These are phyloP conservation scores for Pseudopyricularia cyperi DNA, from an alignment of 2,329 filamentous ascomycete species.

Conservation along the genomic window DNA sequence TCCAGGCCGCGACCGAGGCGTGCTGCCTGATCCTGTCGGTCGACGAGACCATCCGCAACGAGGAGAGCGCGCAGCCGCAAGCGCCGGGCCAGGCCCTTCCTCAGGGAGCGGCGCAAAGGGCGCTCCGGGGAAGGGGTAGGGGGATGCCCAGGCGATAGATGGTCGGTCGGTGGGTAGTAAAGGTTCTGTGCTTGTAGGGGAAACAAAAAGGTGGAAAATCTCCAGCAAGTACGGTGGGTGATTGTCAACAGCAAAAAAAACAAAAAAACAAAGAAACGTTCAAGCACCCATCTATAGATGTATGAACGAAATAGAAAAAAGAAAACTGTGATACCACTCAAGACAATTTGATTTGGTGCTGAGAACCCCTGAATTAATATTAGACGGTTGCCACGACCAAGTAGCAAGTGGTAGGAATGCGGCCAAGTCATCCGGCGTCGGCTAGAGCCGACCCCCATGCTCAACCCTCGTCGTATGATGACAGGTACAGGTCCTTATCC, in stretches of 20 bases:
- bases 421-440: neutral
- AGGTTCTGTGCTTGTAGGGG: neutral
- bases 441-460: neutral
- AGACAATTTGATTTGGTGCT: neutral
- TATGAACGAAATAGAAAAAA: neutral
- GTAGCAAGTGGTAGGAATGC: neutral
- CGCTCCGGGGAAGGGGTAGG: slow-evolving; percentile 68
- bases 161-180: slow-evolving; percentile 2
- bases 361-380: neutral
- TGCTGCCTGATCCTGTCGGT: slow-evolving; percentile 91
- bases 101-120: slow-evolving; percentile 76
- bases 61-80: slow-evolving; percentile 79
- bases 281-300: neutral
- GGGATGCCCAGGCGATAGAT: slow-evolving; percentile 75
- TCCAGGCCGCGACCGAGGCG: slow-evolving; percentile 91
- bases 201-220: neutral
- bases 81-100: slow-evolving; percentile 64
- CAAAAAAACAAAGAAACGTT: slow-evolving; percentile 4
- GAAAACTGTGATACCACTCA: neutral
- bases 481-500: neutral
- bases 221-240: neutral
- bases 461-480: neutral
- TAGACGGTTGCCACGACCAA: neutral
- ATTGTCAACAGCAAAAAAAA: slow-evolving; percentile 6
- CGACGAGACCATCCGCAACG: slow-evolving; percentile 97